Conservation (phyloP, 2,329 filamentous ascomycete genomes). For the Sporothrix variecibatus region DNA sequence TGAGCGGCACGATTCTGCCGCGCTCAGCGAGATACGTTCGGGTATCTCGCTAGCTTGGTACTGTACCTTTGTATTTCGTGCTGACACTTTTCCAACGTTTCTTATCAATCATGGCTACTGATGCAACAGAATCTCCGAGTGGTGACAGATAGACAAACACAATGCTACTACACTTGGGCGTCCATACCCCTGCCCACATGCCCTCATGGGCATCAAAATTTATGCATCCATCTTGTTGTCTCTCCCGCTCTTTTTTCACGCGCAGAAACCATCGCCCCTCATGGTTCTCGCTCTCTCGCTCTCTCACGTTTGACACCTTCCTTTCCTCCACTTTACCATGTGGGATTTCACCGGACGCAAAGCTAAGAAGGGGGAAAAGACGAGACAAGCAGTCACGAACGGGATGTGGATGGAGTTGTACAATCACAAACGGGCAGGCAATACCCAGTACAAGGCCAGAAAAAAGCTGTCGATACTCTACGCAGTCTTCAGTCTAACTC, state of each 20-base stretch:
- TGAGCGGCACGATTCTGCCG: background rate
- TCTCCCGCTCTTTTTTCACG: background rate
- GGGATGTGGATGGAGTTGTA: background rate
- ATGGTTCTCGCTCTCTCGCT: background rate
- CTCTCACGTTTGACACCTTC: background rate
- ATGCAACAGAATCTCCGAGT: background rate
- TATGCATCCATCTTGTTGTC: background rate
- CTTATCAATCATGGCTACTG: background rate
- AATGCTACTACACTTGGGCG: background rate
- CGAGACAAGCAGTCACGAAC: background rate
- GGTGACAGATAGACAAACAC: background rate
- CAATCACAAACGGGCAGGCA: background rate
- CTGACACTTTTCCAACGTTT: background rate
- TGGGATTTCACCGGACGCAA: background rate
- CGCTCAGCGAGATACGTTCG: background rate
- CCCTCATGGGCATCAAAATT: background rate
- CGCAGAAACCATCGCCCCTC: background rate
- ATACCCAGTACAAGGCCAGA: no score
- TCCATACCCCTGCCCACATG: background rate
- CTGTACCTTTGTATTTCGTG: background rate
- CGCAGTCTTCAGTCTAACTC: background rate
- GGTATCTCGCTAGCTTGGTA: background rate
- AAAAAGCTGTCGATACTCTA: background rate
- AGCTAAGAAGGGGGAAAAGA: background rate
- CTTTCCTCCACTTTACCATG: background rate